Evolutionary conservation across 805 yeast genomes (phyloP), one percentile per base, ranked within the genome.

Genomic region (Candida sithepensis): DNA sequence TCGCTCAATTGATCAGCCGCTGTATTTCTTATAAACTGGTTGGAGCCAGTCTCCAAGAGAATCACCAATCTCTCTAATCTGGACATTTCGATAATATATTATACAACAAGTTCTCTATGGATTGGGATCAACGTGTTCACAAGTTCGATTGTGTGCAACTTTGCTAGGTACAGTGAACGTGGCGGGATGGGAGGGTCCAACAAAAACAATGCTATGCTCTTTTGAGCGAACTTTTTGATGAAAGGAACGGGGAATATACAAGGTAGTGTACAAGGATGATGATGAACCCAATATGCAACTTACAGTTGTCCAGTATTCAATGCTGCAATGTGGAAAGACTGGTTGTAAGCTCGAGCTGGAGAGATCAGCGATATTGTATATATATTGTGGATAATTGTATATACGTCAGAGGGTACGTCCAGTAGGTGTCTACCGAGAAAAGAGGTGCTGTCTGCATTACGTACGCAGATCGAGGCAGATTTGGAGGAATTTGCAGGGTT

Each of bases 1-100:
- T 92, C 98, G 4, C 96, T 88, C 55, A 94, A 74, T 68, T 94
- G 99, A 60, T 92, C 97, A 2, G 98, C 98, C 1, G 99, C 99
- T 9, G 97, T 88, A 61, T 88, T 89, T 55, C 98, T 78, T 39
- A 94, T 94, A 63, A 89, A 86, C 36, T 88, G 88, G 4, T 97
- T 89, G 12, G 97, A 88, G 10, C 99, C 99, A 1, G 97, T 88
- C 68, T 95, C 99, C 54, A 94, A 71, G 38, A 80, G 56, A 10
- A 63, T 60, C 30, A 66, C 72, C 45, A 68, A 59, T 39, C 72
- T 52, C 39, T 68, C 72, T 42, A 68, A 55, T 47, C 72, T 58
- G 6, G 70, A 66, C 70, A 66, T 65, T 26, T 33, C 34, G 5
- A 12, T 22, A 14, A 6, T 30, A 16, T 39, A 18, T 47, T 13